Base-by-base conservation (phyloP, 352 stramenopile genomes). In the Pseudoperonospora humuli region DNA sequence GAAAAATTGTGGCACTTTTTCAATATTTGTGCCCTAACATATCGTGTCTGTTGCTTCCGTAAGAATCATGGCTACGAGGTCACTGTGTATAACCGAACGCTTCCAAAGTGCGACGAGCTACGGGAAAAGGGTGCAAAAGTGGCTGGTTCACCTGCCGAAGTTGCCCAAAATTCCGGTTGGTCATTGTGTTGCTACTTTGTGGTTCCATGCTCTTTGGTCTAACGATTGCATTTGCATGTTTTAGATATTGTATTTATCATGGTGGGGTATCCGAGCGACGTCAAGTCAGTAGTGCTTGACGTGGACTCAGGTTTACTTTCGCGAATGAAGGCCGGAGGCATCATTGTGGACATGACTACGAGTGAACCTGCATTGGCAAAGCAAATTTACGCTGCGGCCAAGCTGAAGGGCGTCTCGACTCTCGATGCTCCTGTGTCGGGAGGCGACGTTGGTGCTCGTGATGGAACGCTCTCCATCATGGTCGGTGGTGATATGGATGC, bases 341-440 rank as follows among this genome's bases (percentile, higher is more conserved):
- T 95, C 45, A 78, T 95, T 45, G 80, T 95, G 31, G 86, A 96
- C 46, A 95, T 95, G 84, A 95, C 86, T 1, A 96, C 86, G 1
- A 94, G 78, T 42, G 67, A 87, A 25, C 86, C 86, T 28, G 84
- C 71, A 13, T 59, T 96, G n/a, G 84, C 86, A 3, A 86, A 92
- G 54, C 82, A 93, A 37, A 93, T 96, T 19, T 84, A 91, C 44
- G 64, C 83, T 23, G 61, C 48, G 1, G 83, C 73, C 5, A 88
- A 91, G 46, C 21, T 53, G 21, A 82, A 86, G 41, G 78, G 76
- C 7, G 63, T 91, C 2, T 84, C 67, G 10, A 73, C 67, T n/a
- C 59, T 93, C 8, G 80, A 93, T 47, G 80, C 82, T 3, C 82
- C 82, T 19, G 86, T 96, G 13, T 93, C 75, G 1, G 87, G 87